Evolutionary conservation across 306 rosid genomes (phyloP), one percentile per base, ranked within the genome.

Genomic region (Argentina anserina): DNA sequence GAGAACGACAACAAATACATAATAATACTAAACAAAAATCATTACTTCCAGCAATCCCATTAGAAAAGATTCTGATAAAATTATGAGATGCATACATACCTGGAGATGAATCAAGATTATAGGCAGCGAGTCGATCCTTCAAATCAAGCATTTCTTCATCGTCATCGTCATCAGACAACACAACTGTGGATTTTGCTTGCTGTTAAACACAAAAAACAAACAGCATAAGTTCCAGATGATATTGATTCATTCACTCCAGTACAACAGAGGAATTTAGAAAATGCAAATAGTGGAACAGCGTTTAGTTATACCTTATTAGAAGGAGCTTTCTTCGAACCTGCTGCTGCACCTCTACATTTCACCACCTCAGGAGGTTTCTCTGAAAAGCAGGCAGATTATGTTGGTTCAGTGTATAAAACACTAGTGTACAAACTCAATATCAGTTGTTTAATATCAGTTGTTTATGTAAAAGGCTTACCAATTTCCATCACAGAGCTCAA

Each of bases 81-180:
- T 3, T 26, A 34, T 25, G 21, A n/a, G 15, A 5, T 9, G 17
- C 4, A 78, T 11, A 49, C 41, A 45, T 75, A 91, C 98, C 97
- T 60, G 93, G 81, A 39, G 99, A 88, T 53, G 97, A 77, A 2
- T 79, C 92, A 0, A 94, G 82, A 77, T 88, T 94, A 65, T 94
- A 94, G 29, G 97, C 95, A 66, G 99, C 99, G 42, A 94, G 92
- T 31, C 99, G 92, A 52, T 94, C 92, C 83, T 91, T 92, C 80
- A 94, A 93, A 13, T 87, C 96, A 7, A 75, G 82, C 59, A 94
- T 79, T 40, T 91, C 90, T 0, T 82, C 89, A 0, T 85, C 79
- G 0, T 73, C 90, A 3, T 71, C 75, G 18, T 81, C 90, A 14
- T 76, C 85, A 12, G 70, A 74, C 18, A 81, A 13, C 26, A 65